Percentiles rank a stretch among this genome's conserved stretches.
These are phyloP conservation scores for Eucalyptus shirleyi DNA, from an alignment of 345 rosid genomes.

Conservation along the genomic window DNA sequence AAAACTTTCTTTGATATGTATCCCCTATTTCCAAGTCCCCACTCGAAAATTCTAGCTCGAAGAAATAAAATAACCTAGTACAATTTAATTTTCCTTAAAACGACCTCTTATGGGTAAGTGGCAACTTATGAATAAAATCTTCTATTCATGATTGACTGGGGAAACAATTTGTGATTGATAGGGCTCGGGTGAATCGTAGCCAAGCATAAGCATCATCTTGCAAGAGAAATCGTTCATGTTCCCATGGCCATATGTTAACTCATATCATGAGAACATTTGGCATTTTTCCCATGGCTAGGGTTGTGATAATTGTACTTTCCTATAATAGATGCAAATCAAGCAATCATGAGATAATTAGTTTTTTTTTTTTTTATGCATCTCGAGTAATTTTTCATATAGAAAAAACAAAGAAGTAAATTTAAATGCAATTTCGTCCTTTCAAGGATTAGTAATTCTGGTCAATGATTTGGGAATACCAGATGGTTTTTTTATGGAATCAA, in stretches of 20 bases:
- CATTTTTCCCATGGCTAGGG: neutral
- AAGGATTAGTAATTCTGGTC: too few relatives aligned
- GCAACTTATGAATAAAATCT: neutral
- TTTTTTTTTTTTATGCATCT: neutral
- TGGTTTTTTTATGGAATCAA: too few relatives aligned
- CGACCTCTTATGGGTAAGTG: neutral
- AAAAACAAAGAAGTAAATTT: too few relatives aligned
- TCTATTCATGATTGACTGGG: neutral
- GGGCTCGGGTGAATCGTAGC: neutral
- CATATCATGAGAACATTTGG: neutral
- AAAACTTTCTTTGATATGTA: too few relatives aligned
- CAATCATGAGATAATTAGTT: neutral
- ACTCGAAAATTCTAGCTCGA: fast-evolving
- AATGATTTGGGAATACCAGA: too few relatives aligned
- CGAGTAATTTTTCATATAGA: neutral
- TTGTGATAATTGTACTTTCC: neutral
- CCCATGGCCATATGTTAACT: neutral
- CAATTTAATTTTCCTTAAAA: neutral
- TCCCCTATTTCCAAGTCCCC: neutral
- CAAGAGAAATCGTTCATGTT: neutral
- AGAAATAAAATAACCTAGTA: neutral
- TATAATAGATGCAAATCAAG: neutral
- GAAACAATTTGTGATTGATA: neutral
- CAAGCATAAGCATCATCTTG: neutral
- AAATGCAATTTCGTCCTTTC: too few relatives aligned